Conservation (phyloP, 345 rosid genomes). For the Linum usitatissimum region DNA sequence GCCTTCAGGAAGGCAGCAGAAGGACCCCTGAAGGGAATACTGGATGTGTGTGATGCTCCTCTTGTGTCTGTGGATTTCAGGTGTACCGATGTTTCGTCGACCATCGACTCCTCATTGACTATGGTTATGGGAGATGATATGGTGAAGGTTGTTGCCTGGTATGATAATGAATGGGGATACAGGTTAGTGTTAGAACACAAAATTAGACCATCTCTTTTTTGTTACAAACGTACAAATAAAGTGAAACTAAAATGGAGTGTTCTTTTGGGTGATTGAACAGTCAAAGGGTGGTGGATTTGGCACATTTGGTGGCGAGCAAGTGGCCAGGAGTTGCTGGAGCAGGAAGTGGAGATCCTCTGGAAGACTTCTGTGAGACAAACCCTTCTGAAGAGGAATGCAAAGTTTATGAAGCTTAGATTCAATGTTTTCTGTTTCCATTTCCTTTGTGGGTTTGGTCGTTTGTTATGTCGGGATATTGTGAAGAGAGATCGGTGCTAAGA, state of each 20-base stretch:
- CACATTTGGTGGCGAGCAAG: slow-evolving; percentile 72
- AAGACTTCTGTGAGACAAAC: slow-evolving; percentile 80
- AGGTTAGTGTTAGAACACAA: slow-evolving; percentile 32
- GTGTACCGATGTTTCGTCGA: slow-evolving; percentile 83
- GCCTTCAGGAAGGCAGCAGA: slow-evolving; percentile 85
- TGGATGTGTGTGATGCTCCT: slow-evolving; percentile 79
- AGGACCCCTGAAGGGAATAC: slow-evolving; percentile 74
- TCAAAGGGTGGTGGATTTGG: slow-evolving; percentile 96
- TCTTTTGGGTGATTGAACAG: slow-evolving; percentile 28
- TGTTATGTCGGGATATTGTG: background rate
- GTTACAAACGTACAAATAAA: background rate
- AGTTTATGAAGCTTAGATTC: slow-evolving; percentile 56
- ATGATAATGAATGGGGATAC: slow-evolving; percentile 99
- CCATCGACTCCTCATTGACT: slow-evolving; percentile 84
- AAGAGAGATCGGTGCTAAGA: background rate
- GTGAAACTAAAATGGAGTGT: background rate
- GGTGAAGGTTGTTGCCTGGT: slow-evolving; percentile 98
- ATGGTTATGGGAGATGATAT: slow-evolving; percentile 99
- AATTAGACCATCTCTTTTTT: background rate
- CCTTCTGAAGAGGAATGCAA: slow-evolving; percentile 91
- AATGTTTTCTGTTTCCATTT: background rate
- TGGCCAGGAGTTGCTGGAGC: slow-evolving; percentile 59
- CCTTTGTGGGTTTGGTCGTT: no score
- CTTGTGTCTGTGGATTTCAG: slow-evolving; percentile 88
- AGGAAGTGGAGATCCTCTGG: slow-evolving; percentile 88